Evolutionary conservation across 768 basidiomycete genomes (phyloP).

Genomic region (Naganishia onofrii): DNA sequence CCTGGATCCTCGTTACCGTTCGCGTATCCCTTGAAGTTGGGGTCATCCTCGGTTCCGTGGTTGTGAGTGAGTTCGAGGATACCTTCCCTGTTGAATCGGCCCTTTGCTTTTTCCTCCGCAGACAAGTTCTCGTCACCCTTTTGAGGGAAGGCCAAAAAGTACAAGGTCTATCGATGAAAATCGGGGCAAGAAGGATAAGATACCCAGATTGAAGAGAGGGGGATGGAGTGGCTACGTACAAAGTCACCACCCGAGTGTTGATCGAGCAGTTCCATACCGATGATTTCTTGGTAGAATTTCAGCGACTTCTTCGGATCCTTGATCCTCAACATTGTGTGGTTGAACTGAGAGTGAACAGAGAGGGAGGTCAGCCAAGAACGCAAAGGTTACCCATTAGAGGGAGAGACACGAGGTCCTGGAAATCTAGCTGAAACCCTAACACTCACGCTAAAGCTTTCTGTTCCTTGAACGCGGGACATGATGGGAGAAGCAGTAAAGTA

Average conservation of each 20-base stretch:
- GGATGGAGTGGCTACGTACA: constrained; percentile 6
- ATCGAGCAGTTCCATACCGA: constrained; percentile 71
- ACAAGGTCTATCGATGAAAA: constrained; percentile 59
- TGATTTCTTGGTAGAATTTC: constrained; percentile 68
- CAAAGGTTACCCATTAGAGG: neutral
- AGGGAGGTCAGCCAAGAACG: too few relatives aligned
- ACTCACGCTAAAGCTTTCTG: constrained; percentile 29
- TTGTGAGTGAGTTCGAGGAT: constrained; percentile 82
- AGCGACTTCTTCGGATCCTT: constrained; percentile 81
- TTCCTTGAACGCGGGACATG: constrained; percentile 32
- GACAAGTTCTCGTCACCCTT: constrained; percentile 56
- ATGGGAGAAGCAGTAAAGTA: constrained; percentile 13
- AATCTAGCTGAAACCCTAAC: too few relatives aligned
- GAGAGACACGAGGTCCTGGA: too few relatives aligned
- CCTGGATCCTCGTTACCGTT: constrained; percentile 82
- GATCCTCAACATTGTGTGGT: constrained; percentile 60
- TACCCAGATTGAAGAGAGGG: constrained; percentile 22
- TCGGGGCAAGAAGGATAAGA: neutral
- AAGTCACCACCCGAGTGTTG: constrained; percentile 29
- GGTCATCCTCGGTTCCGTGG: constrained; percentile 81
- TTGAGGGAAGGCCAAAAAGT: constrained; percentile 79
- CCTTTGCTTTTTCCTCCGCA: constrained; percentile 58
- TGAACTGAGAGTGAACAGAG: constrained; percentile 36
- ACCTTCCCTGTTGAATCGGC: constrained; percentile 66
- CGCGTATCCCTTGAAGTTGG: constrained; percentile 74